Base-by-base conservation (phyloP, 2,329 filamentous ascomycete species). In the Curvularia sp. region DNA sequence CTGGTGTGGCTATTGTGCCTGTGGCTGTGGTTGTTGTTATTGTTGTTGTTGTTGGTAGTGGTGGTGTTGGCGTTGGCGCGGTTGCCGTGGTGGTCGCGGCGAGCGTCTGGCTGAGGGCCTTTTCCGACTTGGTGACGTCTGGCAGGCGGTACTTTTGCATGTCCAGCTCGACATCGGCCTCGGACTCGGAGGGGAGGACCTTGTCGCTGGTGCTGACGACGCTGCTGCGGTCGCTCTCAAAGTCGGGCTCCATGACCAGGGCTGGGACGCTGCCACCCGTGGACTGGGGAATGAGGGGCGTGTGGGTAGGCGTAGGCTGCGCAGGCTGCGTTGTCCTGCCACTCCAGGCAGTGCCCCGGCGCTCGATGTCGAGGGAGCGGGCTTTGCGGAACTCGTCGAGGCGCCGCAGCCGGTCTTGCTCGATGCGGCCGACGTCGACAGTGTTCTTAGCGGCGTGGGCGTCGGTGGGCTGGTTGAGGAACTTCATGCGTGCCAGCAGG, bases 111-210 rank as follows among this genome's bases (percentile, higher is more conserved):
- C 72, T 89, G 41, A 59, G 56, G 47, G 56, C 56, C 42, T 59
- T 59, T 88, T 74, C 87, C 83, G 78, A 87, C 86, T 81, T 91
- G 85, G 77, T 86, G 83, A 78, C 87, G 76, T 92, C 89, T 55
- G 89, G 89, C 74, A 92, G 79, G 43, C 87, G 85, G 73, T 91
- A 92, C 76, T 92, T 92, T 72, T 89, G 84, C 55, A 86, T 88
- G 77, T 92, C 89, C 48, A 71, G 66, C 49, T 69, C 71, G 21
- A 70, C 66, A 32, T 69, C 71, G 28, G 79, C 74, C 83, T 88
- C 78, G 7, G 76, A 79, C 62, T 82, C 80, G 28, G 79, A 80
- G n/a, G 81, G 79, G 50, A 80, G 77, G 53, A 87, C 80, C 63
- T 82, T 80, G 68, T 83, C 80, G 73, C 85, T 84, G 73, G 85